These are phyloP conservation scores for Plasmopara viticola DNA, from an alignment of 352 stramenopile species.

Conservation along the genomic window DNA sequence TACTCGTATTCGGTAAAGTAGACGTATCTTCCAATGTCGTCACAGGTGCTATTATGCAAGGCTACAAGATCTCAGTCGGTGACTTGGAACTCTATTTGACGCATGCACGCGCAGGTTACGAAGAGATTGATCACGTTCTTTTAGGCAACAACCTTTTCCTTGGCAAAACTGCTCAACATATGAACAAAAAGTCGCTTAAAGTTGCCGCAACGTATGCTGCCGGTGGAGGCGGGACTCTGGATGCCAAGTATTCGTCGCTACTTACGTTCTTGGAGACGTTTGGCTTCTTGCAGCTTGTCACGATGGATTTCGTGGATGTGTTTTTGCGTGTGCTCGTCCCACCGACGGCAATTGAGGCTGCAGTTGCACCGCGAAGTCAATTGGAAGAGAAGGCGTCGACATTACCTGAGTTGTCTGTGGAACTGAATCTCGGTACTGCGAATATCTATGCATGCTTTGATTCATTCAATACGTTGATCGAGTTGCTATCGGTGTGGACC, in stretches of 20 bases:
- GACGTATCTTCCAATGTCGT: slow-evolving; percentile 82
- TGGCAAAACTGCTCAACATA: slow-evolving; percentile 8
- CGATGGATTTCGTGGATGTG: slow-evolving; percentile 79
- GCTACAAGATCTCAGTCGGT: slow-evolving; percentile 73
- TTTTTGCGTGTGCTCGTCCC: slow-evolving; percentile 70
- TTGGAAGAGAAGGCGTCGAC: slow-evolving; percentile 37
- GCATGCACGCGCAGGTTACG: slow-evolving; percentile 49
- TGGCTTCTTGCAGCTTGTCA: slow-evolving; percentile 78
- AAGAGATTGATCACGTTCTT: slow-evolving; percentile 62
- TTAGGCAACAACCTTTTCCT: slow-evolving; percentile 65
- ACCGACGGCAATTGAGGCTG: slow-evolving; percentile 19
- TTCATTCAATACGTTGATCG: slow-evolving; percentile 82
- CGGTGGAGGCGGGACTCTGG: slow-evolving; percentile 11
- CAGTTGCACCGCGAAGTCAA: slow-evolving; percentile 8
- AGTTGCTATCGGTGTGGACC: slow-evolving; percentile 60
- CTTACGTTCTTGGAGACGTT: slow-evolving; percentile 78
- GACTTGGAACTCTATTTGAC: slow-evolving; percentile 74
- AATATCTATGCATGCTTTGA: slow-evolving; percentile 88
- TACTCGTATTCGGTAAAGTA: slow-evolving; percentile 70
- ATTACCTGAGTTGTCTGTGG: slow-evolving; percentile 69
- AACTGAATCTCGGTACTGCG: slow-evolving; percentile 75
- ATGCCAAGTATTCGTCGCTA: slow-evolving; percentile 55
- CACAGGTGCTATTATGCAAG: slow-evolving; percentile 77
- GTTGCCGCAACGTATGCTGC: slow-evolving; percentile 29
- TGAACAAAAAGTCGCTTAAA: slow-evolving; percentile 37